Percentiles rank a stretch among this genome's conserved stretches.
These are phyloP conservation scores for Elaphomyces granulatus DNA, from an alignment of 495 filamentous ascomycete genomes.

Conservation along the genomic window DNA sequence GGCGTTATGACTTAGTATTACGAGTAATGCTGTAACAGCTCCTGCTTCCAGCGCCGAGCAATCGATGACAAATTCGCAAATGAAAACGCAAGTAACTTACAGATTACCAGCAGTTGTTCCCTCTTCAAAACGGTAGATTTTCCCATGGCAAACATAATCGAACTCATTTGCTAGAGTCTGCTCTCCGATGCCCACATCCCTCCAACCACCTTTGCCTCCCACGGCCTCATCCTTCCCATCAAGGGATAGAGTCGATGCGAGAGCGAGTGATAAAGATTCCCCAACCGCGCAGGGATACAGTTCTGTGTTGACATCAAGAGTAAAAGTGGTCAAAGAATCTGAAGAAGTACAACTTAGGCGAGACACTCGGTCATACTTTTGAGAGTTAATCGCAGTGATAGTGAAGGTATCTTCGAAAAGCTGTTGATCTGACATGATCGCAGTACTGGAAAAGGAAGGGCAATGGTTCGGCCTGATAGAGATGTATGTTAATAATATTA, in stretches of 20 bases:
- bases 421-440: slow-evolving; percentile 57
- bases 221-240: slow-evolving; percentile 61
- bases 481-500: no score
- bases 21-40: no score
- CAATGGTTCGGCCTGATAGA: background rate
- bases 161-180: slow-evolving; percentile 75
- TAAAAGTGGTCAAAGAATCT: slow-evolving; percentile 57
- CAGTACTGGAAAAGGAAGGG: slow-evolving; percentile 4
- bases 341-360: slow-evolving; percentile 59
- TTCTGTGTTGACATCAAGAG: slow-evolving; percentile 87
- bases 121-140: slow-evolving; percentile 96
- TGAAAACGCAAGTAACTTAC: no score
- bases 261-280: slow-evolving; percentile 60
- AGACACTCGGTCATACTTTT: slow-evolving; percentile 90
- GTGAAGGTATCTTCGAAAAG: slow-evolving; percentile 90
- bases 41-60: no score
- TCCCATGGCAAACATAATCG: slow-evolving; percentile 95
- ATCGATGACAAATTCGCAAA: no score
- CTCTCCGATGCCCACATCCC: slow-evolving; percentile 58
- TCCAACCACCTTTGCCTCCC: slow-evolving; percentile 49
- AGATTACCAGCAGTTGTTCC: slow-evolving; percentile 62
- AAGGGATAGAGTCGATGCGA: slow-evolving; percentile 71
- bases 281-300: slow-evolving; percentile 63
- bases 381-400: slow-evolving; percentile 56
- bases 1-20: no score